phyloP scores from a whole-genome alignment of 2,329 filamentous ascomycete genomes.

The Cercospora beticola region DNA sequence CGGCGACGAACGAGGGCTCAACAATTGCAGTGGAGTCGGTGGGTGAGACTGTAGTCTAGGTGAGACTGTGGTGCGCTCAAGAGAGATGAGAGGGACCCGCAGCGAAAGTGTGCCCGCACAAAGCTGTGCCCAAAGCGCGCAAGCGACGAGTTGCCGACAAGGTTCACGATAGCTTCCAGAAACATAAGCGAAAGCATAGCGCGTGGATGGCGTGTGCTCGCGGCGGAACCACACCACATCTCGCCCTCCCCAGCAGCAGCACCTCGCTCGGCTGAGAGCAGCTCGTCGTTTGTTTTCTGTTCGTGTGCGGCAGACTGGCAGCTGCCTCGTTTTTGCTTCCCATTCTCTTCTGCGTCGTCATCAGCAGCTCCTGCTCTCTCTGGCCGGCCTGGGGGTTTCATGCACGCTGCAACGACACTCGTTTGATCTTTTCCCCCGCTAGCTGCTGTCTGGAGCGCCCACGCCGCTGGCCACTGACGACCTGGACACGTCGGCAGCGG shows the following conservation, averaged over 20 bases:
- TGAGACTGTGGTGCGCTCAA: background rate
- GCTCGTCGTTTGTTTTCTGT: background rate
- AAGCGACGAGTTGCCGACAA: background rate
- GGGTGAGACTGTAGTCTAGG: background rate
- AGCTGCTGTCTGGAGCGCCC: background rate
- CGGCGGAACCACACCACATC: background rate
- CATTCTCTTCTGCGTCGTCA: background rate
- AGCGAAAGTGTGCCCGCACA: background rate
- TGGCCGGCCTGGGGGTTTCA: background rate
- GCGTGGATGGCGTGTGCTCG: slow-evolving; percentile 9
- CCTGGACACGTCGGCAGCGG: background rate
- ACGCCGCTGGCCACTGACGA: background rate
- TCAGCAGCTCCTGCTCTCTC: background rate
- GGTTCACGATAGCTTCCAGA: slow-evolving; percentile 13
- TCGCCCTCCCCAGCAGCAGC: slow-evolving; percentile 1
- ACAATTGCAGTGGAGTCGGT: background rate
- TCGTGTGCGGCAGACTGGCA: slow-evolving; percentile 9
- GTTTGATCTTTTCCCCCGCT: slow-evolving; percentile 10
- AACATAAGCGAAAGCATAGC: slow-evolving; percentile 6
- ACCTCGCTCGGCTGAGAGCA: background rate
- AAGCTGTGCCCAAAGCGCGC: background rate
- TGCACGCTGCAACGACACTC: slow-evolving; percentile 6
- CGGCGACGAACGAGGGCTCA: background rate
- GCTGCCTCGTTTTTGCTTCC: slow-evolving; percentile 6
- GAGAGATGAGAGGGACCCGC: background rate